phyloP scores from a whole-genome alignment of 352 stramenopile species.

The Phytophthora chlamydospora region DNA sequence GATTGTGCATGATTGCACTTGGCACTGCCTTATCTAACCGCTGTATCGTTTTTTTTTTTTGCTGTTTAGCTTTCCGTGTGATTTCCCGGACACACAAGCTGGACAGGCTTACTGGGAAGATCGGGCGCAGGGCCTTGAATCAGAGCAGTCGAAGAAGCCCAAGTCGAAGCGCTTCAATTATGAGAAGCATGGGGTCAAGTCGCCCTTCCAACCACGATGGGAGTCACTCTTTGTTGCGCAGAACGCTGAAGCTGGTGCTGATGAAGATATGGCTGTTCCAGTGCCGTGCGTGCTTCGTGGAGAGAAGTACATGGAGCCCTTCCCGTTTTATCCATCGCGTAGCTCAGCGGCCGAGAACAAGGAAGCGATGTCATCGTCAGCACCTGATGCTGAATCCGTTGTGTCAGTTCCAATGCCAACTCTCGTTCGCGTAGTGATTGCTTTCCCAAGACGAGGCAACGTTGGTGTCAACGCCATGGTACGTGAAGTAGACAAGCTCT shows the following conservation, averaged over 20 bases:
- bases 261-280: slow-evolving; percentile 2
- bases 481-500: slow-evolving; percentile 12
- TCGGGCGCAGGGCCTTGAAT: slow-evolving; percentile 24
- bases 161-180: slow-evolving; percentile 76
- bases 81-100: slow-evolving; percentile 75
- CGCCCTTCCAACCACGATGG: slow-evolving; percentile 73
- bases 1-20: not conserved
- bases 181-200: slow-evolving; percentile 60
- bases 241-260: slow-evolving; percentile 2
- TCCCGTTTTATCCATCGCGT: slow-evolving; percentile 54
- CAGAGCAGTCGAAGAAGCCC: slow-evolving; percentile 52
- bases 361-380: slow-evolving; percentile 8
- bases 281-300: slow-evolving; percentile 64
- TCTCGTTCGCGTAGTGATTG: slow-evolving; percentile 66
- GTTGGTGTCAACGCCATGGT: slow-evolving; percentile 73
- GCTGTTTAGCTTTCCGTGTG: slow-evolving; percentile 68
- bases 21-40: slow-evolving; percentile 3
- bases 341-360: not conserved
- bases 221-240: slow-evolving; percentile 45
- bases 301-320: slow-evolving; percentile 71
- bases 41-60: slow-evolving; percentile 2
- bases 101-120: slow-evolving; percentile 64
- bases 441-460: slow-evolving; percentile 60
- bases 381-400: slow-evolving; percentile 7
- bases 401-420: slow-evolving; percentile 71